Percentiles rank a stretch among this genome's conserved stretches.
These are phyloP conservation scores for Blakeslea trispora DNA, from an alignment of 371 early-diverging fungal species.

Conservation along the genomic window DNA sequence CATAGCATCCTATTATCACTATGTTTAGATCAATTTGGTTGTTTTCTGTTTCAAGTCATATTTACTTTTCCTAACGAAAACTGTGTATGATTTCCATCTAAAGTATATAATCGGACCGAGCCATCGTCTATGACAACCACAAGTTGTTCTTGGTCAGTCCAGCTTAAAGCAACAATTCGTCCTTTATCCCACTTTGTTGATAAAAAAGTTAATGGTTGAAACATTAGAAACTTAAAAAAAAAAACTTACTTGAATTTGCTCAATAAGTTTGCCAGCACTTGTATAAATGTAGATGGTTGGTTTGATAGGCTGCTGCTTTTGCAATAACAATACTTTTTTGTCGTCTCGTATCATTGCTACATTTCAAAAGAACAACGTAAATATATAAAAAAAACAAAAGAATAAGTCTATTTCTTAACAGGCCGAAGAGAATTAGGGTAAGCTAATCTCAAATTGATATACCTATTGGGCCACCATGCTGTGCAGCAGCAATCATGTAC, in stretches of 20 bases:
- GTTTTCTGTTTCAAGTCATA: neutral
- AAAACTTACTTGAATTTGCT: slow-evolving; percentile 81
- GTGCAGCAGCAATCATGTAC: slow-evolving; percentile 80
- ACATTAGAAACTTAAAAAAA: too few relatives aligned
- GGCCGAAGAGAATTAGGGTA: neutral
- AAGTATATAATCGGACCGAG: slow-evolving; percentile 78
- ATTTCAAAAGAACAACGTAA: neutral
- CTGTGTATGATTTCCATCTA: slow-evolving; percentile 78
- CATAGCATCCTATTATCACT: slow-evolving; percentile 67
- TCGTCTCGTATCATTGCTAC: slow-evolving; percentile 89
- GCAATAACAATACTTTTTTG: slow-evolving; percentile 72
- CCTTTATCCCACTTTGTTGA: slow-evolving; percentile 83
- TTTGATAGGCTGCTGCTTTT: slow-evolving; percentile 72
- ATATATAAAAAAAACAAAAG: neutral
- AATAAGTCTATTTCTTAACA: neutral
- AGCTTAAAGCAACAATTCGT: slow-evolving; percentile 86
- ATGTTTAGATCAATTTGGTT: neutral
- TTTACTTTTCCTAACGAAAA: slow-evolving; percentile 83
- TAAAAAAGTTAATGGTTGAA: neutral
- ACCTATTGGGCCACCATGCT: slow-evolving; percentile 94
- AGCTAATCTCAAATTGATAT: slow-evolving; percentile 17
- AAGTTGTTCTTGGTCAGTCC: slow-evolving; percentile 86
- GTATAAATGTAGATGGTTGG: slow-evolving; percentile 84
- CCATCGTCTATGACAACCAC: slow-evolving; percentile 90
- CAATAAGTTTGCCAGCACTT: slow-evolving; percentile 82